phyloP scores from a whole-genome alignment of 2,329 filamentous ascomycete genomes.

The Cadophora gregata region DNA sequence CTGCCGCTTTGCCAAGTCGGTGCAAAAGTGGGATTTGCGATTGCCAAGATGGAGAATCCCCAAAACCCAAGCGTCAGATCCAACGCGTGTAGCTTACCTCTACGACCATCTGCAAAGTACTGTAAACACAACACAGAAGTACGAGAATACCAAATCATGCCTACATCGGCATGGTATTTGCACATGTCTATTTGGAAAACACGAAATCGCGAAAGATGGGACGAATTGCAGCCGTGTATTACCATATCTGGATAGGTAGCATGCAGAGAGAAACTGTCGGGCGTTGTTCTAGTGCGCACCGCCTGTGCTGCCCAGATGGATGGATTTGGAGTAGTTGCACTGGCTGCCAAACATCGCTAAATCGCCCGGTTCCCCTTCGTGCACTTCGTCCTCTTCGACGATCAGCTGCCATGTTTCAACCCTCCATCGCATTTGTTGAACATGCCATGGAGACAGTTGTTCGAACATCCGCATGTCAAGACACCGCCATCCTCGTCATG shows the following conservation, averaged over 20 bases:
- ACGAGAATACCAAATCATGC: not conserved
- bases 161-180: no score
- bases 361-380: not conserved
- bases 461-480: not conserved
- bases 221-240: not conserved
- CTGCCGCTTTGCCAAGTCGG: not conserved
- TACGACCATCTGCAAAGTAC: no score
- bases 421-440: not conserved
- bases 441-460: not conserved
- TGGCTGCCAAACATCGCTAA: constrained; percentile 3
- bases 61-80: not conserved
- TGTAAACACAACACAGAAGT: no score
- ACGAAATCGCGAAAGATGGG: not conserved
- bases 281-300: not conserved
- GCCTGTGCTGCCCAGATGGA: not conserved
- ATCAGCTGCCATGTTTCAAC: constrained; percentile 6
- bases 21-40: not conserved
- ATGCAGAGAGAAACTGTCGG: not conserved
- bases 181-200: no score
- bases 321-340: not conserved
- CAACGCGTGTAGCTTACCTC: no score
- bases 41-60: constrained; percentile 6
- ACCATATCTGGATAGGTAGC: not conserved
- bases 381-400: not conserved
- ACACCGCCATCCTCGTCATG: not conserved